Evolutionary conservation across 495 filamentous ascomycete species (phyloP).

Genomic region (Xylaria curta): DNA sequence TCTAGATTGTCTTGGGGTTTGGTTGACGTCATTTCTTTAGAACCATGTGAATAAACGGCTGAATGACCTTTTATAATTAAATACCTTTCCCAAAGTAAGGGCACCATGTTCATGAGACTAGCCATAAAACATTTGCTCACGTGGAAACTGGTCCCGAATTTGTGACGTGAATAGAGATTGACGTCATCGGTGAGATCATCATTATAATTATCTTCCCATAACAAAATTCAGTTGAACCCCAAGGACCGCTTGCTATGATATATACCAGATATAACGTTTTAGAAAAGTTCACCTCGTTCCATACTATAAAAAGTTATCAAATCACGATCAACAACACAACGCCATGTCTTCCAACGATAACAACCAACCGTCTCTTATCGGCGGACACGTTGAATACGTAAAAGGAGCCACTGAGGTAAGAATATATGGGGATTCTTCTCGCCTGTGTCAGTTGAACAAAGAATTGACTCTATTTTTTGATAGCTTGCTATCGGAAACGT

Average conservation of each 20-base stretch:
- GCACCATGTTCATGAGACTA: background rate
- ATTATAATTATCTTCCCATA: background rate
- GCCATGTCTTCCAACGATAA: conserved; percentile 39
- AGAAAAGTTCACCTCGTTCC: background rate
- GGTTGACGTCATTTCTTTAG: background rate
- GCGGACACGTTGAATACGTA: conserved; percentile 53
- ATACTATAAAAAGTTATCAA: background rate
- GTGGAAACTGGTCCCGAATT: background rate
- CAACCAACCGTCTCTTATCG: conserved; percentile 47
- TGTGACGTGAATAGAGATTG: conserved; percentile 12
- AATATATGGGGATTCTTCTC: conserved; percentile 1
- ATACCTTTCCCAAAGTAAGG: background rate
- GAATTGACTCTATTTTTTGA: background rate
- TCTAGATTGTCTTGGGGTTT: background rate
- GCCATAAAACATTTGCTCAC: background rate
- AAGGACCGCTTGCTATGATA: background rate
- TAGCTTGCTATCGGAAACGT: conserved; percentile 49
- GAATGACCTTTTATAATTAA: background rate
- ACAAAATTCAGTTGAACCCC: background rate
- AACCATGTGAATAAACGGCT: background rate
- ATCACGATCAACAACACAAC: background rate
- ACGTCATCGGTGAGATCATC: conserved; percentile 29
- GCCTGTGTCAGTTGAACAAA: background rate
- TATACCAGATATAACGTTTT: background rate
- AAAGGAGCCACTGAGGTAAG: conserved; percentile 56